Conservation (phyloP, 2,329 filamentous ascomycete species). For the Blastomyces parvus region DNA sequence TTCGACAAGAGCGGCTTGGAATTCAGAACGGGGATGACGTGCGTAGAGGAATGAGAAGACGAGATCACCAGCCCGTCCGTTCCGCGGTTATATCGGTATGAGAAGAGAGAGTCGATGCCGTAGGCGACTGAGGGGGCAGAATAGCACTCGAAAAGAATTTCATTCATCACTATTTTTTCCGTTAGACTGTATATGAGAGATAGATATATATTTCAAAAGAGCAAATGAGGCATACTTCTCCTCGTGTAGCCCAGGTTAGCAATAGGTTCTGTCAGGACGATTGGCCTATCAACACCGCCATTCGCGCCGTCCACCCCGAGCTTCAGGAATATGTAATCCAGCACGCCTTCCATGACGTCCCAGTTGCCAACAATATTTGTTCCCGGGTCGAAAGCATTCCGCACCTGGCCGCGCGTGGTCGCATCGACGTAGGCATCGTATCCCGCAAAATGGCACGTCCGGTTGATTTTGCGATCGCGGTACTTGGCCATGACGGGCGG, state of each 20-base stretch:
- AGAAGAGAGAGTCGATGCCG: constrained; percentile 94
- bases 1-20: constrained; percentile 75
- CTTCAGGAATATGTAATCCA: constrained; percentile 94
- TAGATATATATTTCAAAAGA: background rate
- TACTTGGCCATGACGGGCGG: constrained; percentile 92
- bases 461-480: constrained; percentile 83
- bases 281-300: constrained; percentile 69
- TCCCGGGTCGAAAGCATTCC: constrained; percentile 82
- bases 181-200: background rate
- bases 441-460: constrained; percentile 86
- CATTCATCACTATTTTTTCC: constrained; percentile 75
- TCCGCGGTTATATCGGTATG: constrained; percentile 85
- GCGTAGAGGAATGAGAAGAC: constrained; percentile 86
- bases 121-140: constrained; percentile 80
- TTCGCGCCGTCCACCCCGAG: constrained; percentile 66
- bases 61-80: constrained; percentile 80
- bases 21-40: constrained; percentile 87
- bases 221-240: constrained; percentile 54
- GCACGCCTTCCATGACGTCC: constrained; percentile 90
- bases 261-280: constrained; percentile 92
- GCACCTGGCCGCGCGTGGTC: constrained; percentile 79
- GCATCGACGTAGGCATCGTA: constrained; percentile 91
- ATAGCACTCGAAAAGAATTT: constrained; percentile 96
- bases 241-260: constrained; percentile 83
- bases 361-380: constrained; percentile 92